A percentile compares a stretch with the other conserved stretches of the same genome.
Conservation (phyloP, 1,139 yeast genomes). For the Candida sanyaensis region DNA sequence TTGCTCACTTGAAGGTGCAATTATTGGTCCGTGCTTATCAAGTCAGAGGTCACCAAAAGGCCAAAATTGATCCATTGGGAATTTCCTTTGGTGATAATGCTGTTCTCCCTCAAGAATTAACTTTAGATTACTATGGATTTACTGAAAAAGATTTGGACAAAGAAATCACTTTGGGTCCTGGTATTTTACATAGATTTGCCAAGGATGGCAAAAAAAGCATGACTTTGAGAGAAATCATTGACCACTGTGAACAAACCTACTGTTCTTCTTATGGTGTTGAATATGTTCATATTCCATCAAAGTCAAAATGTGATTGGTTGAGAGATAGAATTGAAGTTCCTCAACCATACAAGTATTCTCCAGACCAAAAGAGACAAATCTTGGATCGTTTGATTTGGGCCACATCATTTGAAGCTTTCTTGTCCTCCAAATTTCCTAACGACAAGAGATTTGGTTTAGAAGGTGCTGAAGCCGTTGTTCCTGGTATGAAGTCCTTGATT, state of each 20-base stretch:
- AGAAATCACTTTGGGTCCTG: slow-evolving; percentile 92
- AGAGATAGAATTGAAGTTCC: slow-evolving; percentile 97
- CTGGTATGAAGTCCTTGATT: slow-evolving; percentile 95
- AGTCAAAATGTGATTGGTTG: slow-evolving; percentile 97
- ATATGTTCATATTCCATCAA: slow-evolving; percentile 94
- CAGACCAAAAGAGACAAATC: slow-evolving; percentile 94
- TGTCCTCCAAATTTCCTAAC: slow-evolving; percentile 94
- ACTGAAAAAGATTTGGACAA: slow-evolving; percentile 80
- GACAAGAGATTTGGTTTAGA: slow-evolving; percentile 98
- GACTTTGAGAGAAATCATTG: slow-evolving; percentile 77
- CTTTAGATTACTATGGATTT: slow-evolving; percentile 90
- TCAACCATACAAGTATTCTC: slow-evolving; percentile 75
- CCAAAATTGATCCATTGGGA: slow-evolving; percentile 91
- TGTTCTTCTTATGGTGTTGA: slow-evolving; percentile 91
- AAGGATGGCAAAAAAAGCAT: slow-evolving; percentile 62
- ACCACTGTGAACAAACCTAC: slow-evolving; percentile 78
- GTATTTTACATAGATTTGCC: slow-evolving; percentile 92
- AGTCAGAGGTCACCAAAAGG: slow-evolving; percentile 96
- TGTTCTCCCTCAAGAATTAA: slow-evolving; percentile 76
- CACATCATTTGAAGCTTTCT: slow-evolving; percentile 87
- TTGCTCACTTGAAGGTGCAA: slow-evolving; percentile 92
- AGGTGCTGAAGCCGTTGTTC: slow-evolving; percentile 96
- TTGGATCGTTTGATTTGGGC: slow-evolving; percentile 97
- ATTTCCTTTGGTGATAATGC: slow-evolving; percentile 77
- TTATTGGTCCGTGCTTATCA: slow-evolving; percentile 97